Evolutionary conservation across 441 rosid genomes (phyloP).

Genomic region (Pelargonium citronellum): DNA sequence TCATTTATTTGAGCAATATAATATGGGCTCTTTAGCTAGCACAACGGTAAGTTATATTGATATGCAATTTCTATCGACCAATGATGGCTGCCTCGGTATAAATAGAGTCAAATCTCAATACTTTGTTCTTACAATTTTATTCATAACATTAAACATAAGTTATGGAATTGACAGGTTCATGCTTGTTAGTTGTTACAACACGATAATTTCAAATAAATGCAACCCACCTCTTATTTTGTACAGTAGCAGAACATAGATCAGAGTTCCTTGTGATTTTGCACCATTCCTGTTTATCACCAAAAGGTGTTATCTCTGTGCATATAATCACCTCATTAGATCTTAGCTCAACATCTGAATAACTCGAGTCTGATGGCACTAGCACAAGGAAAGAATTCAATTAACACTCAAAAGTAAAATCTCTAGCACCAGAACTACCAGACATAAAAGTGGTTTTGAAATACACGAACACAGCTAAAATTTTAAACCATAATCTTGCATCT

Average conservation of each 20-base stretch:
- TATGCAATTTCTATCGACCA: not conserved
- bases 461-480: not conserved
- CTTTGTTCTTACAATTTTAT: not conserved
- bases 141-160: not conserved
- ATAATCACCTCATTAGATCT: slow-evolving; percentile 48
- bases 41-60: not conserved
- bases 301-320: slow-evolving; percentile 47
- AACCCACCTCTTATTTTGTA: slow-evolving; percentile 64
- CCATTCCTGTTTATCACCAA: slow-evolving; percentile 57
- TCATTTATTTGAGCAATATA: not conserved
- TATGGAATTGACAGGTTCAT: not conserved
- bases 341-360: slow-evolving; percentile 57
- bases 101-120: not conserved
- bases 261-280: slow-evolving; percentile 66
- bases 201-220: slow-evolving; percentile 8
- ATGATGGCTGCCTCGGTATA: not conserved
- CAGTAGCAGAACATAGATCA: slow-evolving; percentile 44
- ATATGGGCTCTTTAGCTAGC: not conserved
- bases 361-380: slow-evolving; percentile 66
- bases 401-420: not conserved
- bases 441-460: not conserved
- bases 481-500: not conserved
- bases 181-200: not conserved
- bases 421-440: not conserved
- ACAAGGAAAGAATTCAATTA: slow-evolving; percentile 16